Base-by-base conservation (phyloP, 2,329 filamentous ascomycete species). In the Dothistroma pini region DNA sequence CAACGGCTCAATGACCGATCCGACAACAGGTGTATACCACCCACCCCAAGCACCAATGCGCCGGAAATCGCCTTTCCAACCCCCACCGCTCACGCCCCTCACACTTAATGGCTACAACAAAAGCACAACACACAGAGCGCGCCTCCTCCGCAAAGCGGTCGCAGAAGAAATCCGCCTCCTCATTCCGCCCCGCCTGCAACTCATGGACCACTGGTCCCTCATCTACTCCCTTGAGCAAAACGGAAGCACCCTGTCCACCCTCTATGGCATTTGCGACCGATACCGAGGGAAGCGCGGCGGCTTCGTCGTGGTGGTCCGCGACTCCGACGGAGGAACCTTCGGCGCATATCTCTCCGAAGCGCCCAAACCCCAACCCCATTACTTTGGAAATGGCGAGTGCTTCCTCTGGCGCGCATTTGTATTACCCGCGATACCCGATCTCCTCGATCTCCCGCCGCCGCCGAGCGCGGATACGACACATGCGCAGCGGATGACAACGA, bases 341-440 rank as follows among this genome's bases (percentile, higher is more conserved):
- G 95, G 95, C 72, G 93, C 93, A 57, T 97, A 97, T 75, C 85
- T 97, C 57, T 96, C 91, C 56, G 93, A 99, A 74, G 83, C 89
- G 55, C 93, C 93, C 11, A 90, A 89, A 68, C 90, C 91, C 0
- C 81, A 86, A 1, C 78, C 91, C 2, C 89, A 93, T 65, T 99
- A 96, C 80, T 99, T 90, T 75, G 95, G 95, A 70, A 97, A 91
- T 12, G 95, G 95, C 70, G 95, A 99, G 76, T 97, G 93, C 77
- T 99, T 96, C 75, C 84, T 96, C 65, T 96, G 91, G 91, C 86
- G 89, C 53, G 89, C 90, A 0, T 86, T 86, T 50, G 77, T 89
- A 4, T 79, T 93, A 35, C 80, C 86, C 1, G 77, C 85, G 0
- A 72, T 84, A 9, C 75, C 81, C 1, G 79, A 83, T 61, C 75